Evolutionary conservation across 768 basidiomycete species (phyloP).

Genomic region (Plicaturopsis crispa): DNA sequence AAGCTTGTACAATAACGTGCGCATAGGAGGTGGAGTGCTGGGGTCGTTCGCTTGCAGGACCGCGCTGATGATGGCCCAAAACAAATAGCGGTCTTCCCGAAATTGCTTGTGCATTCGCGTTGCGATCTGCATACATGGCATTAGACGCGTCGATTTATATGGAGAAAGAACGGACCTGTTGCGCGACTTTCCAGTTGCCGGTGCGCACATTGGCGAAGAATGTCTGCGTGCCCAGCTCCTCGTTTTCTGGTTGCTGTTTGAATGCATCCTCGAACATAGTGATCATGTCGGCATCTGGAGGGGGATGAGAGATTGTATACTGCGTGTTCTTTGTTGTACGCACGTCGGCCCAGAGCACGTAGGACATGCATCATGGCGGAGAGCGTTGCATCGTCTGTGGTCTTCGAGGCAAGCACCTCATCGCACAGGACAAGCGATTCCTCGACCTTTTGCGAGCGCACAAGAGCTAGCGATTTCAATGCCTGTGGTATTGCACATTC

Average conservation of each 20-base stretch:
- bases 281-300: slow-evolving; percentile 66
- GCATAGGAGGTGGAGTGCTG: slow-evolving; percentile 54
- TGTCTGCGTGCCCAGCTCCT: slow-evolving; percentile 76
- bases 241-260: slow-evolving; percentile 73
- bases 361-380: slow-evolving; percentile 82
- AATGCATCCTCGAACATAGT: slow-evolving; percentile 83
- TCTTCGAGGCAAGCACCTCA: slow-evolving; percentile 67
- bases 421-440: slow-evolving; percentile 75
- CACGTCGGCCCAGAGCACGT: slow-evolving; percentile 66
- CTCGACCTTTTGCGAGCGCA: slow-evolving; percentile 80
- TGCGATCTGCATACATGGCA: slow-evolving; percentile 44
- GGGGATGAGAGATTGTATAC: no score
- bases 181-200: slow-evolving; percentile 79
- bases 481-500: slow-evolving; percentile 35
- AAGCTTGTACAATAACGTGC: slow-evolving; percentile 63
- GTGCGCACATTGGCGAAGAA: slow-evolving; percentile 82
- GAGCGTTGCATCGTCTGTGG: slow-evolving; percentile 65
- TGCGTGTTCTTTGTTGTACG: slow-evolving; percentile 12
- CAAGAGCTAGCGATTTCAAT: slow-evolving; percentile 77
- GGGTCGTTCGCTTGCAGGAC: slow-evolving; percentile 78
- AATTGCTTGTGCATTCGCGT: slow-evolving; percentile 81
- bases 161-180: slow-evolving; percentile 44
- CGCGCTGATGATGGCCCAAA: slow-evolving; percentile 77
- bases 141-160: slow-evolving; percentile 4
- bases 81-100: slow-evolving; percentile 72